These are phyloP conservation scores for Erysiphe pulchra DNA, from an alignment of 2,329 filamentous ascomycete genomes.

Conservation along the genomic window DNA sequence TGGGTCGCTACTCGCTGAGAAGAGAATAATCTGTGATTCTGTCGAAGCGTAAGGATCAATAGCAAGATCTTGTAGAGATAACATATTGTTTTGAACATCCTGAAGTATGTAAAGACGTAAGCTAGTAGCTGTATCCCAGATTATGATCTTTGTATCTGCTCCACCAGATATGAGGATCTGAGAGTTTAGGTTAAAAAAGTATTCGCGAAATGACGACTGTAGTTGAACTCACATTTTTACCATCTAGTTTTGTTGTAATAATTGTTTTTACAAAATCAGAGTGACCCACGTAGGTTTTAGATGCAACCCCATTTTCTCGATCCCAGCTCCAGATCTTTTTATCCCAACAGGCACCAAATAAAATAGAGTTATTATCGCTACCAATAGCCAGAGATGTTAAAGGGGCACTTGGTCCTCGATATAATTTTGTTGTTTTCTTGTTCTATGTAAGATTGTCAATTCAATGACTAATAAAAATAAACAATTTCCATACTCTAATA, in stretches of 20 bases:
- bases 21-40: conserved; percentile 27
- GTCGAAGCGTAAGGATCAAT: conserved; percentile 41
- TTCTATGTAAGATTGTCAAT: conserved; percentile 15
- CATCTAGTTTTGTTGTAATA: conserved; percentile 31
- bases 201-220: no score
- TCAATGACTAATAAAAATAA: no score
- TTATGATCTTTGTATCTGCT: conserved; percentile 54
- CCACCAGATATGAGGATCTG: conserved; percentile 41
- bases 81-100: conserved; percentile 41
- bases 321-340: conserved; percentile 78
- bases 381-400: conserved; percentile 52
- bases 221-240: conserved; percentile 21
- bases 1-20: conserved; percentile 60
- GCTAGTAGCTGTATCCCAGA: conserved; percentile 54
- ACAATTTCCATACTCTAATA: conserved; percentile 35
- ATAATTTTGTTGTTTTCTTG: conserved; percentile 22
- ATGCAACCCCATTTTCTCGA: conserved; percentile 25
- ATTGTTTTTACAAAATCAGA: conserved; percentile 79
- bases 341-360: conserved; percentile 89
- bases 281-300: conserved; percentile 47
- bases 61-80: conserved; percentile 56
- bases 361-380: conserved; percentile 24
- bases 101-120: conserved; percentile 50
- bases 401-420: conserved; percentile 53
- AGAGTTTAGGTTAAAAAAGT: conserved; percentile 1